Base-by-base conservation (phyloP, 768 basidiomycete genomes). In the Pleurotus cornucopiae region DNA sequence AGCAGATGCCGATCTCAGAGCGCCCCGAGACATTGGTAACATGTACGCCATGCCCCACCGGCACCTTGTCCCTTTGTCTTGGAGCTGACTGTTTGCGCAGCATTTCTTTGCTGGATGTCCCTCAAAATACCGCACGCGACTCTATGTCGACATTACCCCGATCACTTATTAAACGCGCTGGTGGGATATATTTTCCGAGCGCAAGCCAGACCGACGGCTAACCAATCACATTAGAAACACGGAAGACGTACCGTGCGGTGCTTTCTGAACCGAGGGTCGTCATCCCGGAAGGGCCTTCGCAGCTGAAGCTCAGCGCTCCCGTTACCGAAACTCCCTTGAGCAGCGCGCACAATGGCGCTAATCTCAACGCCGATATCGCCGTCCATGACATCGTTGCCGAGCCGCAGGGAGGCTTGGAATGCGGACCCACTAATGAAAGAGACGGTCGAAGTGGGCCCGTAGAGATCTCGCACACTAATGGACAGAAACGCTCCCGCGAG, bases 221-320 rank as follows among this genome's bases (percentile, higher is more conserved):
- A 30, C 25, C 53, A 55, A 48, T 9, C 23, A 21, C 5, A 45
- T 18, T 61, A 92, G 91, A 89, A 71, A 89, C 90, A 0, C 87
- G 91, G 30, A 83, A 81, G 64, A 91, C 89, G 4, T 91, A 89
- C 62, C 82, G 90, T 4, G 87, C 91, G 0, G 79, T 92, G 0
- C 71, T 93, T 18, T 91, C 90, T 2, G 88, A 89, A 63, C 89
- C 91, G 0, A 80, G 67, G 46, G 66, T 91, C 7, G 76, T 92
- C 9, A 67, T 90, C 1, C 85, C 86, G 21, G 51, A 53, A 13
- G 37, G 37, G 6, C 41, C 39, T 6, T 12, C 9, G 39, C 16
- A 53, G 4, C 39, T 14, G 37, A 14, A 39, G 18, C 9, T 38
- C 18, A 25, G n/a, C 18, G 39, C 11, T 7, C 4, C n/a, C 5